These are phyloP conservation scores for Aspergillus amoenus DNA, from an alignment of 2,329 filamentous ascomycete genomes.

Conservation along the genomic window DNA sequence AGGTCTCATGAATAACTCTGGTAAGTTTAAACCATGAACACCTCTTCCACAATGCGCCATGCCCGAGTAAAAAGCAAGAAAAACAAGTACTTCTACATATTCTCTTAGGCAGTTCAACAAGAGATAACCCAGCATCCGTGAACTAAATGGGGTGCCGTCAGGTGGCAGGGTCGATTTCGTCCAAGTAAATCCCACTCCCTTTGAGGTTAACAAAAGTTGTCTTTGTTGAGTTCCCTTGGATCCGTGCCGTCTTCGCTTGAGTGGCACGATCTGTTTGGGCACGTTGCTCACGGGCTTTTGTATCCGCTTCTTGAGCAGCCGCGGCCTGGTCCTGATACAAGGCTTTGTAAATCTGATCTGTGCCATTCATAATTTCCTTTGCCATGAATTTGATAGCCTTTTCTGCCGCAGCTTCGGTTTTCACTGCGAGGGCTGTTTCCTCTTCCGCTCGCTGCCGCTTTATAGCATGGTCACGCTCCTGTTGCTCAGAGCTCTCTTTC, in stretches of 20 bases:
- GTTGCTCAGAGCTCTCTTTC: slow-evolving; percentile 32
- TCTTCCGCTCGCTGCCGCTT: slow-evolving; percentile 33
- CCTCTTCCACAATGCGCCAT: background rate
- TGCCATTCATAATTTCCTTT: slow-evolving; percentile 32
- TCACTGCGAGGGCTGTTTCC: slow-evolving; percentile 24
- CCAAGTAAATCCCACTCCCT: slow-evolving; percentile 33
- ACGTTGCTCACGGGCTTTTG: slow-evolving; percentile 22
- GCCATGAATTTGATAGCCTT: slow-evolving; percentile 32
- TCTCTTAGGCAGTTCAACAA: background rate
- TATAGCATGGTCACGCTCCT: slow-evolving; percentile 24
- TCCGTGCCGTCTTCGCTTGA: slow-evolving; percentile 22
- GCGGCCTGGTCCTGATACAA: slow-evolving; percentile 30
- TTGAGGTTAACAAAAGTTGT: slow-evolving; percentile 29
- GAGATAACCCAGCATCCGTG: background rate
- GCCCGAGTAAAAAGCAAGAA: background rate
- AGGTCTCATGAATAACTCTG: background rate
- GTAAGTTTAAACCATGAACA: background rate
- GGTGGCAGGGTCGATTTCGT: slow-evolving; percentile 21
- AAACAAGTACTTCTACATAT: background rate
- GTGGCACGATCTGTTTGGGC: slow-evolving; percentile 20
- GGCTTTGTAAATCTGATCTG: slow-evolving; percentile 32
- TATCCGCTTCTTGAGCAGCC: slow-evolving; percentile 25
- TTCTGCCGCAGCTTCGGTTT: slow-evolving; percentile 26
- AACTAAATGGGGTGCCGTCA: background rate
- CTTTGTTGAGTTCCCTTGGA: slow-evolving; percentile 27